These are phyloP conservation scores for Ogataea kodamae DNA, from an alignment of 805 yeast genomes.

Conservation along the genomic window DNA sequence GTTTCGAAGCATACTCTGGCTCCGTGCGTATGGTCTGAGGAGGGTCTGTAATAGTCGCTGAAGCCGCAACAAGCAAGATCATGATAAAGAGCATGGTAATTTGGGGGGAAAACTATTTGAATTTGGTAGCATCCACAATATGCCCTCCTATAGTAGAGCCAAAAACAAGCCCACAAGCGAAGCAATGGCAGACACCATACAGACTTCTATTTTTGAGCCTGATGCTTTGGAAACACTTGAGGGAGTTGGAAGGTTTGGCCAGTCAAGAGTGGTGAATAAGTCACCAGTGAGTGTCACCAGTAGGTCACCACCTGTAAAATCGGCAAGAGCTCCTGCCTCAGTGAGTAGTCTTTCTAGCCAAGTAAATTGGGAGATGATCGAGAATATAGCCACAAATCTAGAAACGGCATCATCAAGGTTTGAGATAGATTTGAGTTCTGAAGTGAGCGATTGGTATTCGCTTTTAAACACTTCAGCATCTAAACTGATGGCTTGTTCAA, in stretches of 20 bases:
- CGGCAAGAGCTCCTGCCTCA: background rate
- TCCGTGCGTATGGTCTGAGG: no score
- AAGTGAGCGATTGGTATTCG: background rate
- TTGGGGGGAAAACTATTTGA: background rate
- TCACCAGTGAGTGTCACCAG: constrained; percentile 1
- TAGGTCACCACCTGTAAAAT: constrained; percentile 1
- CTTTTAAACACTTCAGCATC: background rate
- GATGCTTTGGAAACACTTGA: constrained; percentile 1
- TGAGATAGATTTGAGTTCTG: background rate
- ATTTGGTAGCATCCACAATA: no score
- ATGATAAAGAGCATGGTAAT: no score
- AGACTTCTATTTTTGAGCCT: background rate
- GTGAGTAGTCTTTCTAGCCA: background rate
- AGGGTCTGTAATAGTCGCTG: no score
- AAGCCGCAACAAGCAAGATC: no score
- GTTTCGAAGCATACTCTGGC: no score
- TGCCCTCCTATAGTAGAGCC: background rate
- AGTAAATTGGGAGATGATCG: background rate
- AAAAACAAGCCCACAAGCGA: background rate
- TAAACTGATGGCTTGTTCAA: constrained; percentile 1
- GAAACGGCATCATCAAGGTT: background rate
- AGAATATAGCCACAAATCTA: background rate
- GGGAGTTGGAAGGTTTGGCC: background rate
- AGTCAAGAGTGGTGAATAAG: background rate
- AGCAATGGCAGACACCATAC: background rate